Percentiles rank a stretch among this genome's conserved stretches.
phyloP scores from a whole-genome alignment of 2,329 filamentous ascomycete genomes.

The Eutypella sp. region DNA sequence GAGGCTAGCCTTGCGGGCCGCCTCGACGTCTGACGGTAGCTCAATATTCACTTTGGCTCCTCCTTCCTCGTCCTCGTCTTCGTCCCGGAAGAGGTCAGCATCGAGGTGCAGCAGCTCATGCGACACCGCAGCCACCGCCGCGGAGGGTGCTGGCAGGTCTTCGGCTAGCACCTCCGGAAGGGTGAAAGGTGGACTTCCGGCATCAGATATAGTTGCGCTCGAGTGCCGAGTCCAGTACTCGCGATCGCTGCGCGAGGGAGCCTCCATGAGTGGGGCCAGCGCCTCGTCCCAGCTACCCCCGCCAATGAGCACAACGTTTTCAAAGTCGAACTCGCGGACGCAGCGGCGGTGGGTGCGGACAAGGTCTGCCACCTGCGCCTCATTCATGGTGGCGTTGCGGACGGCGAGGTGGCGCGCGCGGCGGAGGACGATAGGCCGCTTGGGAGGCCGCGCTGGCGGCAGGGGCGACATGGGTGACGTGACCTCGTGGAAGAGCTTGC shows the following conservation, averaged over 20 bases:
- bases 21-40: constrained; percentile 27
- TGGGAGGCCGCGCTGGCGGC: constrained; percentile 44
- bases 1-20: constrained; percentile 27
- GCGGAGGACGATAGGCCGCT: constrained; percentile 60
- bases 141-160: constrained; percentile 43
- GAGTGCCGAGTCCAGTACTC: constrained; percentile 40
- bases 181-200: constrained; percentile 18
- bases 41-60: constrained; percentile 25
- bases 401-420: constrained; percentile 64
- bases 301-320: constrained; percentile 64
- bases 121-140: constrained; percentile 50
- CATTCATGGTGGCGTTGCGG: constrained; percentile 68
- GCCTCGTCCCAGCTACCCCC: constrained; percentile 77
- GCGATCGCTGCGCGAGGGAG: constrained; percentile 35
- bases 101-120: constrained; percentile 42
- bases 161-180: constrained; percentile 17
- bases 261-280: constrained; percentile 62
- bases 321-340: constrained; percentile 74
- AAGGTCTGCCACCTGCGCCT: constrained; percentile 64
- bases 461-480: constrained; percentile 61
- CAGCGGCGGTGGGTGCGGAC: constrained; percentile 62
- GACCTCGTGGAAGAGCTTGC: constrained; percentile 60
- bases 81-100: constrained; percentile 25
- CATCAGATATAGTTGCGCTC: constrained; percentile 27
- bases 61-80: constrained; percentile 35